These are phyloP conservation scores for Camelina laxa DNA, from an alignment of 345 rosid species.

Conservation along the genomic window DNA sequence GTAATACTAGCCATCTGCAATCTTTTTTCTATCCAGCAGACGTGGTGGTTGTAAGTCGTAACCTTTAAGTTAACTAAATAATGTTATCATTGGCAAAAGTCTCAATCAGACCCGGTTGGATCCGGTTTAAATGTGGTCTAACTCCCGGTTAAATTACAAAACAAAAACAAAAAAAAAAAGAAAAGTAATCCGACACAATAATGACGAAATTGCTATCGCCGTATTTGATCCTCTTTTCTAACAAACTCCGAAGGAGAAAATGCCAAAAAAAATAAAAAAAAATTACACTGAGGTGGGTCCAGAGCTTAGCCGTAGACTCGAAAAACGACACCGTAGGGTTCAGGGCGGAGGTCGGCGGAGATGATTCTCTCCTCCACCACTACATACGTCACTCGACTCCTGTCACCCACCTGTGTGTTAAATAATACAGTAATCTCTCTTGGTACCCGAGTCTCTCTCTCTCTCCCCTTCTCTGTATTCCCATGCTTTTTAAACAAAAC, in stretches of 20 bases:
- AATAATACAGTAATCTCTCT: background rate
- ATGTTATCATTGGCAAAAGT: background rate
- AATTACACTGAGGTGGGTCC: constrained; percentile 20
- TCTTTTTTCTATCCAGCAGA: background rate
- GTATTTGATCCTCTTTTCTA: constrained; percentile 18
- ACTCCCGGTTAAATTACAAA: background rate
- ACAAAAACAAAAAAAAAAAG: background rate
- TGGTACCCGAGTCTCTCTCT: constrained; percentile 15
- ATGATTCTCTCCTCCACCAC: constrained; percentile 35
- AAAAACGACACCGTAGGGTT: constrained; percentile 36
- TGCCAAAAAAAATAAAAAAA: constrained; percentile 2
- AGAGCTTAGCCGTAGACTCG: constrained; percentile 9
- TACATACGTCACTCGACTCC: constrained; percentile 29
- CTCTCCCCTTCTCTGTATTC: constrained; percentile 7
- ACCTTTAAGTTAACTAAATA: background rate
- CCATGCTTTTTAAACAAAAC: constrained; percentile 12
- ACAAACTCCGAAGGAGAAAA: constrained; percentile 31
- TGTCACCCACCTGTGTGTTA: constrained; percentile 16
- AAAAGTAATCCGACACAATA: constrained; percentile 9
- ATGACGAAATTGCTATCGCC: constrained; percentile 26
- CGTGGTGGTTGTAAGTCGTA: constrained; percentile 28
- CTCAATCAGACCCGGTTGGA: background rate
- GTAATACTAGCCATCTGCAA: background rate
- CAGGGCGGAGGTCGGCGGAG: constrained; percentile 40
- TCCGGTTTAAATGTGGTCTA: background rate